Conservation (phyloP, 768 basidiomycete genomes). For the Lentinula boryana region DNA sequence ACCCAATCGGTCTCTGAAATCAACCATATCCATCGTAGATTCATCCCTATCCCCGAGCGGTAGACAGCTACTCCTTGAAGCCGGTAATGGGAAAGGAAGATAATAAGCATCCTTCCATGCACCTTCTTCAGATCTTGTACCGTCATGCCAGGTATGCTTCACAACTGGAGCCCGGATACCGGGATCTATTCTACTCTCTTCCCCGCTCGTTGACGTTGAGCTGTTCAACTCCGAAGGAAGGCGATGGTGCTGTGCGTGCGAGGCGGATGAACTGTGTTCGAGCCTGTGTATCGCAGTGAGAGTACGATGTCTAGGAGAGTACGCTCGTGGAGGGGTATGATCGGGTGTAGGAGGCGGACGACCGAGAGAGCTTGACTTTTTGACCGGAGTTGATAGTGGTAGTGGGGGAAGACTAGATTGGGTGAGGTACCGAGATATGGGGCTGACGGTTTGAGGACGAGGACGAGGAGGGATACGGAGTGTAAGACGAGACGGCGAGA, state of each 20-base stretch:
- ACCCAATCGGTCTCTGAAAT: slow-evolving; percentile 2
- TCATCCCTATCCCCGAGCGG: background rate
- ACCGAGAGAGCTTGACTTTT: slow-evolving; percentile 3
- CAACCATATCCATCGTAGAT: background rate
- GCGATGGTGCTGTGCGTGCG: too few relatives aligned
- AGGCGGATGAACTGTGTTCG: background rate
- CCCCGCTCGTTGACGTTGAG: background rate
- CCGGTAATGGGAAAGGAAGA: background rate
- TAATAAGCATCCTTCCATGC: background rate
- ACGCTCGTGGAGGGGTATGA: background rate
- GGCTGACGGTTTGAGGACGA: background rate
- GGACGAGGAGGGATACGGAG: background rate
- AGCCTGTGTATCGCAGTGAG: background rate
- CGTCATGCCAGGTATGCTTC: background rate
- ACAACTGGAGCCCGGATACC: background rate
- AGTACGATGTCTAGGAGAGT: background rate
- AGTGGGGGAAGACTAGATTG: background rate
- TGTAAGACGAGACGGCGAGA: background rate
- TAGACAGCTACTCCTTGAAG: background rate
- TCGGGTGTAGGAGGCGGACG: slow-evolving; percentile 5
- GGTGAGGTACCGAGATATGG: too few relatives aligned
- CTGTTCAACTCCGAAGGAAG: background rate
- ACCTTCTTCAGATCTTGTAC: background rate
- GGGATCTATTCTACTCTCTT: background rate
- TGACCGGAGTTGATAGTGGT: background rate